Base-by-base conservation (phyloP, 805 yeast species). In the Ogataea pilisensis region DNA sequence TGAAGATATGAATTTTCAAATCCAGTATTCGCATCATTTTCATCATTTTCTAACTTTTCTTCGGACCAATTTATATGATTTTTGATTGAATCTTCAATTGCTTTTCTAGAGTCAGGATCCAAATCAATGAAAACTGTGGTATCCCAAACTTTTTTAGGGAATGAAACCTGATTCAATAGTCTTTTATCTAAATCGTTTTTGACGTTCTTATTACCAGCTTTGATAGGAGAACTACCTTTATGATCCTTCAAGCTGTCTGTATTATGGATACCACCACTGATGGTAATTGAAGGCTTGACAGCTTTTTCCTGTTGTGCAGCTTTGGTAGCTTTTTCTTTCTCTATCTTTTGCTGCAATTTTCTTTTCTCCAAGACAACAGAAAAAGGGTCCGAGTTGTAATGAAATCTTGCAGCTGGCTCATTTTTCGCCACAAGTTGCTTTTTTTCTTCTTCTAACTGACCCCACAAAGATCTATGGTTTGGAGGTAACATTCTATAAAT, bases 401-500 rank as follows among this genome's bases (percentile, higher is more conserved):
- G 50, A 28, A 61, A 58, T 44, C 72, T 73, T 37, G 82, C 85
- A 26, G 65, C 67, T 1, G 51, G 54, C 4, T 74, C 70, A 53
- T 77, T 67, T 7, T 60, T 63, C 43, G 73, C 73, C 28, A 70
- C 45, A n/a, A 79, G 46, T 31, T 60, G 54, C 47, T 73, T 70
- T 42, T 95, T 69, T 43, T 72, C 76, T 6, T 66, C 70, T 41
- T 86, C 95, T 43, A 91, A 64, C 17, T 75, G 78, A 18, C 70
- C 61, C 98, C 98, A 91, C 21, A 86, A 68, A 36, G 76, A 76
- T 48, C 87, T 79, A 58, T 87, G 95, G 25, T 82, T 79, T 3
- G 82, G 77, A 0, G 98, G 98, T 12, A 91, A 69, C 54, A 88
- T 82, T 90, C 90, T 81, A 45, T 85, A 85, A 62, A 91, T 60